Conservation (phyloP, 768 basidiomycete species). For the Boletus edulis region DNA sequence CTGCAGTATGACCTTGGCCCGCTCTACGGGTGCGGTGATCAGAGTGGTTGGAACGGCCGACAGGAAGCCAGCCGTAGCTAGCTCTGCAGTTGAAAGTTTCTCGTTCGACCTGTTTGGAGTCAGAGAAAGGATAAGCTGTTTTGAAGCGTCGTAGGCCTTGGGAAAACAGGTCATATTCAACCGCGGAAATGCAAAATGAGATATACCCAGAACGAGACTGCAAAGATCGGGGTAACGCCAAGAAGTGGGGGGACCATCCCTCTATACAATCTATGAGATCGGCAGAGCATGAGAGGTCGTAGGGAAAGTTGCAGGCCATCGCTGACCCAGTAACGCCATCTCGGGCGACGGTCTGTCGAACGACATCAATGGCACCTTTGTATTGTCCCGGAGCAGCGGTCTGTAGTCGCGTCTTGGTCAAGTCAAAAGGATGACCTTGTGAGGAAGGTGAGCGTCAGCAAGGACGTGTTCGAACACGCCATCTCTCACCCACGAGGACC, state of each 20-base stretch:
- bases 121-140: constrained; percentile 71
- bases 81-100: constrained; percentile 67
- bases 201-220: constrained; percentile 92
- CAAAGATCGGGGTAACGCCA: constrained; percentile 97
- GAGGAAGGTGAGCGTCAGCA: constrained; percentile 8
- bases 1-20: constrained; percentile 95
- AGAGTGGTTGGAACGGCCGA: constrained; percentile 91
- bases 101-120: constrained; percentile 77
- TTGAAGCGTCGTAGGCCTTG: constrained; percentile 92
- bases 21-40: constrained; percentile 93
- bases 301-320: background rate
- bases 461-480: background rate
- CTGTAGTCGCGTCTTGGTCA: constrained; percentile 95
- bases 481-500: constrained; percentile 79
- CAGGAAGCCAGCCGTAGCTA: constrained; percentile 91
- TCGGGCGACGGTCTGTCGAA: constrained; percentile 83
- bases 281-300: background rate
- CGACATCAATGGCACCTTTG: constrained; percentile 90
- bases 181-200: background rate
- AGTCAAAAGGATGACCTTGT: constrained; percentile 93
- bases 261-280: constrained; percentile 66
- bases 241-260: constrained; percentile 92
- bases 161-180: constrained; percentile 3
- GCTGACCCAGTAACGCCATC: constrained; percentile 88
- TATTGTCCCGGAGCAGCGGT: constrained; percentile 88